phyloP scores from a whole-genome alignment of 2,329 filamentous ascomycete species.

The Diaporthe sp. region DNA sequence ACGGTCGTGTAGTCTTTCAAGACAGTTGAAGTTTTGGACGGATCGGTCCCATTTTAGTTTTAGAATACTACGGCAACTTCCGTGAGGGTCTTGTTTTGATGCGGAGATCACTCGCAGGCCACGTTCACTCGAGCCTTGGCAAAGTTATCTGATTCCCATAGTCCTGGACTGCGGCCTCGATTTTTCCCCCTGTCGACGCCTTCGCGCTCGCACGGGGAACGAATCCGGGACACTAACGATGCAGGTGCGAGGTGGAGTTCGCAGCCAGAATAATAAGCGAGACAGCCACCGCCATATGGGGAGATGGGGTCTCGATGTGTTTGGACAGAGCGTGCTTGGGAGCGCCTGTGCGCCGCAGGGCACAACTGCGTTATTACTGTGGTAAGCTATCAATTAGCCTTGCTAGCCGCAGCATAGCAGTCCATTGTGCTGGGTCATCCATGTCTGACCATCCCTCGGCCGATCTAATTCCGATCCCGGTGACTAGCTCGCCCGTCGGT shows the following conservation, averaged over 20 bases:
- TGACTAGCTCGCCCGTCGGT: background rate
- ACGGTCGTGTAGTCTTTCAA: background rate
- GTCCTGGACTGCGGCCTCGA: background rate
- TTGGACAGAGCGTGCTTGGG: background rate
- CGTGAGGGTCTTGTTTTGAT: background rate
- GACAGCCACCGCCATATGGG: background rate
- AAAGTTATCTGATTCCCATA: background rate
- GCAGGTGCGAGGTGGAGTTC: background rate
- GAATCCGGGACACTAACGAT: background rate
- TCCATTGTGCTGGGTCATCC: background rate
- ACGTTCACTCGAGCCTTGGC: background rate
- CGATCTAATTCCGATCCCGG: conserved; percentile 5
- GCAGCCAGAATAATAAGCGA: background rate
- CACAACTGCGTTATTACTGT: background rate
- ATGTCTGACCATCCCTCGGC: background rate
- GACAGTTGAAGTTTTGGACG: background rate
- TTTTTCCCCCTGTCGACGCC: background rate
- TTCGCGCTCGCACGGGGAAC: background rate
- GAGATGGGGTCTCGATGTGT: background rate
- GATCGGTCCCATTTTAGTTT: background rate
- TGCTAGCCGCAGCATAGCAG: background rate
- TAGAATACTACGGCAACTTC: background rate
- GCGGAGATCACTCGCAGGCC: background rate
- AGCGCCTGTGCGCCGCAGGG: background rate
- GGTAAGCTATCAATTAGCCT: background rate